Percentiles rank a stretch among this genome's conserved stretches.
Evolutionary conservation across 31 red algal genomes (phyloP).

Genomic region (Endocladia muricata): DNA sequence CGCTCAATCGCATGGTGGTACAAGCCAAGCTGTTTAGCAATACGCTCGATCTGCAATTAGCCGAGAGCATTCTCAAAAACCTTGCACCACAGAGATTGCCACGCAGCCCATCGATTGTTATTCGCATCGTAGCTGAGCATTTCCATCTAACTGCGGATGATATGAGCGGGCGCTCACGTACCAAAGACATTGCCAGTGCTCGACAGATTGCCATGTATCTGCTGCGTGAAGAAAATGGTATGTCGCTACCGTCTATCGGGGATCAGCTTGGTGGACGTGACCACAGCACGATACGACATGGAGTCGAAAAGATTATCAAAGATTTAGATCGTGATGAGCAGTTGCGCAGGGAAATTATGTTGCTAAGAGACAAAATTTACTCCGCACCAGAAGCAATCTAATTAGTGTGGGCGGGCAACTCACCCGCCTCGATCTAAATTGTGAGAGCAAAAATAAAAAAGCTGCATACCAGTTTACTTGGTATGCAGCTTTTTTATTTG

Average conservation of each 20-base stretch:
- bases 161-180: background rate
- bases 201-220: conserved; percentile 4
- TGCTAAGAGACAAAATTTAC: no score
- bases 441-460: no score
- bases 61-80: background rate
- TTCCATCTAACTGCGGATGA: background rate
- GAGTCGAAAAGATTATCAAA: no score
- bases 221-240: background rate
- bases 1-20: background rate
- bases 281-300: conserved; percentile 3
- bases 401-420: no score
- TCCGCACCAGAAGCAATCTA: no score
- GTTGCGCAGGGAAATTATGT: no score
- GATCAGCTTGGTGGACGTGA: background rate
- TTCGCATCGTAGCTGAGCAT: background rate
- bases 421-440: no score
- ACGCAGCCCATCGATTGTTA: background rate
- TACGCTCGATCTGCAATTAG: background rate
- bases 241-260: background rate
- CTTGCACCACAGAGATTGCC: background rate
- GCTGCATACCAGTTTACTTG: no score
- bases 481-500: no score
- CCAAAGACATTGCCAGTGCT: background rate
- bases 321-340: no score
- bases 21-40: background rate